These are phyloP conservation scores for Elsinoe ampelina DNA, from an alignment of 2,329 filamentous ascomycete species.

Conservation along the genomic window DNA sequence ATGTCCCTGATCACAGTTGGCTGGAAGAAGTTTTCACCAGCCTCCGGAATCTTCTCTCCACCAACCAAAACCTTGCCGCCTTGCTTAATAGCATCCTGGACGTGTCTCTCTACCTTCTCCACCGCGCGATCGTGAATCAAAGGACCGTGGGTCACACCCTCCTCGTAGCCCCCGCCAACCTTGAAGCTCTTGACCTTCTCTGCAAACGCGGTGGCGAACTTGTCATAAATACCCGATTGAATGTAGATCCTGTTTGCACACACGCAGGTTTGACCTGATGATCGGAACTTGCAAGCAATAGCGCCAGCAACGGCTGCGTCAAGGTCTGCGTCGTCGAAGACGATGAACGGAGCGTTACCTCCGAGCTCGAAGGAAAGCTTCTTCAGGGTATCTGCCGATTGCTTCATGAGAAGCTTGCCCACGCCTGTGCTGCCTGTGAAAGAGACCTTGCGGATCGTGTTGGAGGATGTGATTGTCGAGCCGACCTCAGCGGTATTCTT, in stretches of 20 bases:
- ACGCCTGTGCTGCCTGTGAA: constrained; percentile 73
- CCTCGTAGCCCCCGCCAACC: constrained; percentile 64
- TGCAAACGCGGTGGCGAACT: constrained; percentile 59
- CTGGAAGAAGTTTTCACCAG: constrained; percentile 80
- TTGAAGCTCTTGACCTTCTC: constrained; percentile 65
- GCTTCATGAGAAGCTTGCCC: constrained; percentile 76
- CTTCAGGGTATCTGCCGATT: constrained; percentile 75
- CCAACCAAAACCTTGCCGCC: constrained; percentile 67
- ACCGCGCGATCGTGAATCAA: constrained; percentile 78
- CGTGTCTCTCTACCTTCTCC: constrained; percentile 68
- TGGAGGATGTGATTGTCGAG: constrained; percentile 63
- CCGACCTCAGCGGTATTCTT: constrained; percentile 75
- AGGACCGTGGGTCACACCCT: constrained; percentile 67
- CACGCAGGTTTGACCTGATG: constrained; percentile 91
- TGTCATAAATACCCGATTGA: constrained; percentile 67
- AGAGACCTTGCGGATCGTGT: constrained; percentile 76
- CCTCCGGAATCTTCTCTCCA: constrained; percentile 61
- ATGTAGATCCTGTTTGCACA: constrained; percentile 68
- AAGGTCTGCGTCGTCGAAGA: constrained; percentile 86
- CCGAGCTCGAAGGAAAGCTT: constrained; percentile 84
- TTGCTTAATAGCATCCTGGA: constrained; percentile 67
- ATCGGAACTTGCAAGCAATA: constrained; percentile 82
- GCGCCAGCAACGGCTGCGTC: constrained; percentile 76
- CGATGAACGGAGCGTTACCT: constrained; percentile 91
- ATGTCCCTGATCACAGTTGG: constrained; percentile 84